Evolutionary conservation across 345 rosid species (phyloP).

Genomic region (Anastatica hierochuntica): DNA sequence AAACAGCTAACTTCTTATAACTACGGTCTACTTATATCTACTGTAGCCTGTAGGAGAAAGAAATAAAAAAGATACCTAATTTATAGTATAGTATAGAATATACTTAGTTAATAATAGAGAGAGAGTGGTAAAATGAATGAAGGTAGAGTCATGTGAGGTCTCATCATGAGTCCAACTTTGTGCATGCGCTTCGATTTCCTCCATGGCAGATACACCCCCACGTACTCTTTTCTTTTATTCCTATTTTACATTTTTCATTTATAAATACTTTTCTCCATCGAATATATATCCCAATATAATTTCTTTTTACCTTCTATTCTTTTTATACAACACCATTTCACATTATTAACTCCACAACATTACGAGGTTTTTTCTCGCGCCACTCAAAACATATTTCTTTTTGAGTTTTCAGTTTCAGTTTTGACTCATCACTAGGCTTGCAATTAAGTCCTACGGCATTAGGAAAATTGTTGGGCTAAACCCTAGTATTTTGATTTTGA

Average conservation of each 20-base stretch:
- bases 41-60: too few relatives aligned
- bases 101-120: background rate
- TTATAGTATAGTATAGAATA: background rate
- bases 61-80: background rate
- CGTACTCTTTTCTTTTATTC: slow-evolving; percentile 6
- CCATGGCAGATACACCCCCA: slow-evolving; percentile 26
- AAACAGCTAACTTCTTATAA: slow-evolving; percentile 14
- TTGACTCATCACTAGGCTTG: too few relatives aligned
- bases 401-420: too few relatives aligned
- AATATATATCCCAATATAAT: background rate
- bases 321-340: slow-evolving; percentile 17
- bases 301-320: slow-evolving; percentile 16
- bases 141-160: slow-evolving; percentile 27
- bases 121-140: slow-evolving; percentile 12
- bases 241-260: background rate
- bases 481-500: too few relatives aligned
- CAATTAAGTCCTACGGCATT: too few relatives aligned
- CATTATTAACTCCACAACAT: background rate
- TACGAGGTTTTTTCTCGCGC: slow-evolving; percentile 28
- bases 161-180: slow-evolving; percentile 33
- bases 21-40: background rate
- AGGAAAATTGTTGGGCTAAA: too few relatives aligned
- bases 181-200: slow-evolving; percentile 36
- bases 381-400: slow-evolving; percentile 4
- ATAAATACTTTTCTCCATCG: slow-evolving; percentile 2